Evolutionary conservation across 805 yeast species (phyloP).

Genomic region (Teunomyces funiuensis): DNA sequence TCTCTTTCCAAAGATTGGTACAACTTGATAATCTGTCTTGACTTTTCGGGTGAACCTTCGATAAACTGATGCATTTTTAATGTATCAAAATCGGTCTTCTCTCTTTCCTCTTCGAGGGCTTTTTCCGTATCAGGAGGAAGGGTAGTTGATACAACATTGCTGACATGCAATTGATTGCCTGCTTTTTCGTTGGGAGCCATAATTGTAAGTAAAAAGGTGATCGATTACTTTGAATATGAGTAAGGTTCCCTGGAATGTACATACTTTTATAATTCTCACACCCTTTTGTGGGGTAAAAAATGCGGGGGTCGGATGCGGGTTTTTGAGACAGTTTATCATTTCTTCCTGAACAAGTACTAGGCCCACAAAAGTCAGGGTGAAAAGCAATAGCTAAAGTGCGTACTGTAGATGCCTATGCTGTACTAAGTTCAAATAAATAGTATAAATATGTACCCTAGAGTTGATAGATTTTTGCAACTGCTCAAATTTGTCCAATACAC

Average conservation of each 20-base stretch:
- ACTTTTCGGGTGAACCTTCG: slow-evolving; percentile 40
- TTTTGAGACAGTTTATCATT: background rate
- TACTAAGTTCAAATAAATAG: too few relatives aligned
- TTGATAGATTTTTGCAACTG: too few relatives aligned
- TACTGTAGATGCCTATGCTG: too few relatives aligned
- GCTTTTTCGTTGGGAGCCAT: background rate
- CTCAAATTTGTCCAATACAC: too few relatives aligned
- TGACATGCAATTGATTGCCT: background rate
- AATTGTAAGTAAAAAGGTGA: too few relatives aligned
- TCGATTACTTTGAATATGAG: background rate
- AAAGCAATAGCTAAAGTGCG: too few relatives aligned
- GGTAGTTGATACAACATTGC: slow-evolving; percentile 4
- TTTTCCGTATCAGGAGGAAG: slow-evolving; percentile 19
- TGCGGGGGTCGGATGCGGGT: slow-evolving; percentile 1
- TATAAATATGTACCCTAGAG: too few relatives aligned
- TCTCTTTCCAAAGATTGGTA: slow-evolving; percentile 39
- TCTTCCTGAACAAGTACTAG: background rate
- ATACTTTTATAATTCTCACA: too few relatives aligned
- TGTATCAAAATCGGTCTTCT: slow-evolving; percentile 31
- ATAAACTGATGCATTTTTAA: slow-evolving; percentile 40
- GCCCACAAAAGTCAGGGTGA: background rate
- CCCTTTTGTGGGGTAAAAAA: slow-evolving; percentile 3
- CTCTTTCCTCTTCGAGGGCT: slow-evolving; percentile 30
- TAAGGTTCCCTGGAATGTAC: background rate
- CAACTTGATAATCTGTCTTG: slow-evolving; percentile 26